Evolutionary conservation across 2,329 filamentous ascomycete genomes (phyloP), one percentile per base, ranked within the genome.

Genomic region (Cladophialophora immunda): DNA sequence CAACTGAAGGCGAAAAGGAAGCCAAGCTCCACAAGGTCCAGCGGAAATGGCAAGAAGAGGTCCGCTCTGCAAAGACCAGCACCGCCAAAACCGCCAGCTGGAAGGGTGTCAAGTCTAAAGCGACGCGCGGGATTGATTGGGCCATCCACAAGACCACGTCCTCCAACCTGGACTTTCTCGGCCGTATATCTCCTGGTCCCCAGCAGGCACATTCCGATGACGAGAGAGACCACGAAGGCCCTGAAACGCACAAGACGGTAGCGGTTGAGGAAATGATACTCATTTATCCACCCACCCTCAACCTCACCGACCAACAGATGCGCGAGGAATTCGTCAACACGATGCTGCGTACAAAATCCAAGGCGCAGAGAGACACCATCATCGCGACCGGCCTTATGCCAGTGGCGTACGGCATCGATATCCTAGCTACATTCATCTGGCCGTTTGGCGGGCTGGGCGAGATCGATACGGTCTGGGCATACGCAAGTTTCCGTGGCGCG

Each of bases 11-110:
- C 50, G 77, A 79, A 53, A 82, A 81, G 65, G 81, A 82, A 70
- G 75, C 68, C 54, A 77, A 77, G 30, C 66, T 78, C 50, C 81
- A 81, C 70, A 81, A 81, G 67, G 74, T 81, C 22, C 79, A 81
- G 70, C 75, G 81, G 6, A 80, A 80, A 73, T 83, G 81, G 81
- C 78, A 82, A 70, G 77, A 81, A 62, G 80, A 82, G 70, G 78
- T 82, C 11, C 78, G 80, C 4, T 75, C 75, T 41, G 81, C 81
- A 2, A 82, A 81, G 62, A 76, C 78, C 19, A 77, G 72, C 66
- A 75, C 78, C 29, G 78, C 77, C n/a, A 80, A 81, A 52, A 77
- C 74, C 0, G 75, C 76, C 4, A 78, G 76, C 41, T 82, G 79
- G 79, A 78, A 80, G 62, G 80, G 80, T 13, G 72, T 81, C 63